Evolutionary conservation across 2,329 filamentous ascomycete species (phyloP).

Genomic region (Mariannaea sp.): DNA sequence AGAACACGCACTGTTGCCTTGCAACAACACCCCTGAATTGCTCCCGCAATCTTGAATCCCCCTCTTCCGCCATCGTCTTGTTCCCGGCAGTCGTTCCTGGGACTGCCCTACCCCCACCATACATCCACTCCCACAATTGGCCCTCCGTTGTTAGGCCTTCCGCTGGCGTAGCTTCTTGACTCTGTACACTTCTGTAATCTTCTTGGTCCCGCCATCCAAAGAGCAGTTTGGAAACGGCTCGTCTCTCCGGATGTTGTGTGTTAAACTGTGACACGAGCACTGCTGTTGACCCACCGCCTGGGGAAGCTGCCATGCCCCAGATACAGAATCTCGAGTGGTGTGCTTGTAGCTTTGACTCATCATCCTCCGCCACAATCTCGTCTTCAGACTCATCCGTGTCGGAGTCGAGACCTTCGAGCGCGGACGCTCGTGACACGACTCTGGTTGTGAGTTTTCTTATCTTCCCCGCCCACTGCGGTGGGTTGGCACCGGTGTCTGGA

Average conservation of each 20-base stretch:
- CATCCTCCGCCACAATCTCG: conserved; percentile 40
- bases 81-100: conserved; percentile 44
- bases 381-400: conserved; percentile 42
- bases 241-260: conserved; percentile 54
- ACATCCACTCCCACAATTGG: conserved; percentile 63
- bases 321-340: conserved; percentile 56
- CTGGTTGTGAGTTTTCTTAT: conserved; percentile 52
- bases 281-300: conserved; percentile 56
- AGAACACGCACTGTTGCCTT: conserved; percentile 54
- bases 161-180: not conserved
- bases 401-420: conserved; percentile 45
- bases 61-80: conserved; percentile 21
- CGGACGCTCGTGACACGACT: conserved; percentile 51
- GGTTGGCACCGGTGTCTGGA: conserved; percentile 31
- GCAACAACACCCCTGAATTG: conserved; percentile 46
- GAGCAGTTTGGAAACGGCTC: conserved; percentile 43
- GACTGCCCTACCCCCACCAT: conserved; percentile 55
- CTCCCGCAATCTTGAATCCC: conserved; percentile 39
- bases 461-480: conserved; percentile 54
- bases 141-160: conserved; percentile 54
- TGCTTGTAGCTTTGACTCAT: conserved; percentile 47
- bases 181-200: conserved; percentile 8
- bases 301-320: conserved; percentile 58
- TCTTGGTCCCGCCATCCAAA: conserved; percentile 42
- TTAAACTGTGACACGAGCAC: conserved; percentile 56